Base-by-base conservation (phyloP, 1,284 basidiomycete species). In the Fomitopsis palustris region DNA sequence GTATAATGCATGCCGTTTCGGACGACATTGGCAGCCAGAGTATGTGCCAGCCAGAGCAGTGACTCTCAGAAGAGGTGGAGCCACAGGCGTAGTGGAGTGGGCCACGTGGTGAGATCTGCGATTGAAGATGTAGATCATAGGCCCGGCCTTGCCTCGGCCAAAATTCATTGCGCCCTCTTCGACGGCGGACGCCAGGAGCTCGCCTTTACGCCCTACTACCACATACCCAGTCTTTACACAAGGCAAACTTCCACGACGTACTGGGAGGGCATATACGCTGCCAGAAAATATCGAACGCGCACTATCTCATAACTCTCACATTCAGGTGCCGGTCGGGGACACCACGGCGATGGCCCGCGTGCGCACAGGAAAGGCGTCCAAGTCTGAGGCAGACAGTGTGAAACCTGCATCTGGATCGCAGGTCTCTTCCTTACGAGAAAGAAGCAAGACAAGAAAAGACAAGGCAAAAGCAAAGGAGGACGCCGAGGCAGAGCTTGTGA, bases 401-500 rank as follows among this genome's bases (percentile, higher is more conserved):
- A 47, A 47, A 12, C 3, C 45, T 47, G 45, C 25, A 14, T 16
- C 45, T 47, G 14, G 12, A 2, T 16, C 25, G 27, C 23, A 47
- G 25, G 25, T 1, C 21, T 23, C 25, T 5, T 9, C 12, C 1
- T 4, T 14, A 9, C 27, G 16, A 25, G 45, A 47, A 47, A 23
- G 45, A 12, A 23, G 5, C 38, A 57, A 53, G 39, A 21, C 16
- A 10, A 33, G 33, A 25, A 51, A 43, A 27, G 42, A 23, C 2
- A 35, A 60, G 27, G 25, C 19, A 7, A 53, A 53, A 23, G 25
- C 53, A 17, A 38, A 45, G 23, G 38, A 25, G 8, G 58, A 53
- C 17, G 45, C n/a, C 12, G 53, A n/a, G 17, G 21, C 38, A 17
- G 58, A 53, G 49, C 54, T 60, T 19, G 52, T 56, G 6, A 60